Evolutionary conservation across 148 eudicot species (phyloP).

Genomic region (Pharnaceum exiguum): DNA sequence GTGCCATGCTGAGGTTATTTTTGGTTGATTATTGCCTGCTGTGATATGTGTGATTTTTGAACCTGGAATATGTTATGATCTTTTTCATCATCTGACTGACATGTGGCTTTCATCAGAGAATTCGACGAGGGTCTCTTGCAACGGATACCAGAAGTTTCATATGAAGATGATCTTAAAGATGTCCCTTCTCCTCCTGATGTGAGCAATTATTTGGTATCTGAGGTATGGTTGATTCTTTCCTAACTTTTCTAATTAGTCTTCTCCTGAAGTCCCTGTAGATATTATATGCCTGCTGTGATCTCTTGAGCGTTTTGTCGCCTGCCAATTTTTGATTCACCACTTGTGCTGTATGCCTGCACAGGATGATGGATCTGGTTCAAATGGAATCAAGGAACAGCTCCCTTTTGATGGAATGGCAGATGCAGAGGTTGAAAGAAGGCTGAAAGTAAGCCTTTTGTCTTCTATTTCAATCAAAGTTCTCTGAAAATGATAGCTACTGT

Average conservation of each 20-base stretch:
- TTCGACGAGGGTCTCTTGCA: slow-evolving; percentile 69
- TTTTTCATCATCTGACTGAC: too few relatives aligned
- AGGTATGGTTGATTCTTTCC: slow-evolving; percentile 43
- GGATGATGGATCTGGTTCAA: slow-evolving; percentile 66
- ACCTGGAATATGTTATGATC: background rate
- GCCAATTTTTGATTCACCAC: too few relatives aligned
- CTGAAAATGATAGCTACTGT: too few relatives aligned
- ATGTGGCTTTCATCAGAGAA: slow-evolving; percentile 52
- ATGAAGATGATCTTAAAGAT: slow-evolving; percentile 75
- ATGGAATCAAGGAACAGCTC: slow-evolving; percentile 48
- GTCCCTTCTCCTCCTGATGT: slow-evolving; percentile 81
- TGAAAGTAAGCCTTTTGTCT: too few relatives aligned
- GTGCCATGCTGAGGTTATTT: background rate
- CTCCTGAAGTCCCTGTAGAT: slow-evolving; percentile 5
- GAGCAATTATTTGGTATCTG: slow-evolving; percentile 82
- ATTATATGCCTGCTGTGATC: too few relatives aligned
- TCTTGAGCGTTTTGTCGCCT: too few relatives aligned
- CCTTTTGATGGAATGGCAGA: slow-evolving; percentile 71
- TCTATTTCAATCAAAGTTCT: too few relatives aligned
- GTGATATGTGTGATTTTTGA: background rate
- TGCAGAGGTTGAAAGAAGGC: slow-evolving; percentile 67
- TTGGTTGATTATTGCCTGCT: background rate
- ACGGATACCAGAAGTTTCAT: slow-evolving; percentile 55
- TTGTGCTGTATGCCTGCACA: too few relatives aligned
- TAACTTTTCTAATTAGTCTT: background rate